Percentiles rank a stretch among this genome's conserved stretches.
Conservation (phyloP, 2,329 filamentous ascomycete species). For the Atkinsonella hypoxylon region DNA sequence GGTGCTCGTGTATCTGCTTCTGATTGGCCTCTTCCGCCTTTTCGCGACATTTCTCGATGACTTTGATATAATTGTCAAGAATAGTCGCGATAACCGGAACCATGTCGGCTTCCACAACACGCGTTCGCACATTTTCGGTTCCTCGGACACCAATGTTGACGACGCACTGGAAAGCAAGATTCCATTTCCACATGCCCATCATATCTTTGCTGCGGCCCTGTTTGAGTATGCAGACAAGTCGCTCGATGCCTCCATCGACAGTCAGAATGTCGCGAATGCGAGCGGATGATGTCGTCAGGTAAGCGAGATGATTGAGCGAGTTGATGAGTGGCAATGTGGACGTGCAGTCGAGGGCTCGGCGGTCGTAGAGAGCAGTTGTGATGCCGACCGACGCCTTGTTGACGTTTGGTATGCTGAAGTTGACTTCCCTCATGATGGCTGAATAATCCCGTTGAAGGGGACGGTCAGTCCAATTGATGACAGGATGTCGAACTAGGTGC, state of each 20-base stretch:
- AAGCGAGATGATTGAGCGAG: slow-evolving; percentile 96
- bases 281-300: slow-evolving; percentile 94
- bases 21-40: slow-evolving; percentile 74
- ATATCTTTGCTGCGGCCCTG: slow-evolving; percentile 93
- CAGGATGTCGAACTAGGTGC: not conserved
- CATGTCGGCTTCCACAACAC: slow-evolving; percentile 97
- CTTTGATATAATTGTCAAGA: slow-evolving; percentile 94
- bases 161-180: slow-evolving; percentile 95
- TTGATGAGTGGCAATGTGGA: slow-evolving; percentile 97
- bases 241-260: slow-evolving; percentile 95
- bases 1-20: slow-evolving; percentile 47
- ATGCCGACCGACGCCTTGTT: slow-evolving; percentile 99
- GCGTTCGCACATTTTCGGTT: slow-evolving; percentile 84
- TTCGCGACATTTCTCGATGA: slow-evolving; percentile 83
- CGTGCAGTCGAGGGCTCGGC: slow-evolving; percentile 93
- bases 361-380: slow-evolving; percentile 95
- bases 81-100: slow-evolving; percentile 98
- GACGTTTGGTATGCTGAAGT: slow-evolving; percentile 98
- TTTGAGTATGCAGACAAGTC: slow-evolving; percentile 94
- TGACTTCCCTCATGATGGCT: slow-evolving; percentile 91
- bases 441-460: slow-evolving; percentile 7
- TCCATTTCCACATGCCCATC: slow-evolving; percentile 99
- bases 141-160: slow-evolving; percentile 97
- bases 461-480: not conserved
- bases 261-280: slow-evolving; percentile 96